Evolutionary conservation across 2,329 filamentous ascomycete genomes (phyloP), one percentile per base, ranked within the genome.

Genomic region (Lachnellula occidentalis): DNA sequence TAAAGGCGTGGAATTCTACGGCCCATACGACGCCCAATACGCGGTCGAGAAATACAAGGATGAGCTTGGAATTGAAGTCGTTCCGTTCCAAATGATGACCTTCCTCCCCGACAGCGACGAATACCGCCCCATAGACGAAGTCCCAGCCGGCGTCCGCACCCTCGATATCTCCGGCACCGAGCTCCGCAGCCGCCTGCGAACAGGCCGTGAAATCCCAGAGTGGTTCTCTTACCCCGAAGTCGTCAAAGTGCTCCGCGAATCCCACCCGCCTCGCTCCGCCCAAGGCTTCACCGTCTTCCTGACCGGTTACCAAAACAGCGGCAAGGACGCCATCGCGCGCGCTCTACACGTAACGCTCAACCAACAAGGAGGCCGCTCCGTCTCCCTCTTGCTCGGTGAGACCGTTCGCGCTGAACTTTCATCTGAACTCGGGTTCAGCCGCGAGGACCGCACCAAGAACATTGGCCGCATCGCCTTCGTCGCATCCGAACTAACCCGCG

Each of bases 211-310:
- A 66, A 99, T 99, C 66, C 94, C 94, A 65, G 91, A 95, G 75
- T 99, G 94, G 94, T 99, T 99, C 82, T 97, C 94, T 34, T 99
- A 99, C 80, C 92, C 94, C 59, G 94, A 99, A 78, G 94, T 99
- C 65, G 94, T 99, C 75, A 86, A 85, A 74, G 94, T 97, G 48
- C 87, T 99, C 59, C 87, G 94, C 68, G 92, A 99, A 78, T 95
- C 92, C 65, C 94, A 97, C 79, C 94, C 92, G 48, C 85, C 95
- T 50, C 88, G 94, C 64, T 86, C 83, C 66, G 82, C 87, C 69
- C 95, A 99, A 79, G 94, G 94, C 61, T 99, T 99, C 83, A 97
- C 94, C 60, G 82, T 99, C 74, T 96, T 99, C 85, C 81, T 99
- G 62, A 97, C 94, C 3, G 94, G 94, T 58, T 96, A 94, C 80